These are phyloP conservation scores for Exophiala alcalophila DNA, from an alignment of 2,329 filamentous ascomycete genomes.

Conservation along the genomic window DNA sequence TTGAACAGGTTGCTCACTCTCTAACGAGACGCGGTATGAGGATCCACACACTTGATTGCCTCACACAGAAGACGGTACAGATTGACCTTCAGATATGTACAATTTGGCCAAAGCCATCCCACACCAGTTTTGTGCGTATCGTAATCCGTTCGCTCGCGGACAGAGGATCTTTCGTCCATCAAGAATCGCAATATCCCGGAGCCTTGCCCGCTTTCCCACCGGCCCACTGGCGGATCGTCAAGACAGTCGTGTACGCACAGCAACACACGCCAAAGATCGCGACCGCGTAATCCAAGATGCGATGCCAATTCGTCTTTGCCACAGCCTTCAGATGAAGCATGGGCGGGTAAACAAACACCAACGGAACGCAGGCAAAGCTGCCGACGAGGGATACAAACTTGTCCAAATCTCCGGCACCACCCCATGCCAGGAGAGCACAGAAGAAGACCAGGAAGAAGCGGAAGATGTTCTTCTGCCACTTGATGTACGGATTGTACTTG, in stretches of 20 bases:
- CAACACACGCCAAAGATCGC: constrained; percentile 78
- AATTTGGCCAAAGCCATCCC: no score
- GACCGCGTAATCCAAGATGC: constrained; percentile 68
- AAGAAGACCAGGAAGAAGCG: constrained; percentile 87
- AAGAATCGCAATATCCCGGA: constrained; percentile 62
- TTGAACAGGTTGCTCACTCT: no score
- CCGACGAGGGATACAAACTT: constrained; percentile 96
- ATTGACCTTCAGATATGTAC: no score
- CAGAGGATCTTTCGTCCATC: neutral
- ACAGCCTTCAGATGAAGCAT: constrained; percentile 84
- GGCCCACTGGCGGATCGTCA: constrained; percentile 87
- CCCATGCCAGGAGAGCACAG: constrained; percentile 85
- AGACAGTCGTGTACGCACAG: constrained; percentile 85
- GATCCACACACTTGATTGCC: no score
- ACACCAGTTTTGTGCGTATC: no score
- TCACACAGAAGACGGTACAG: no score
- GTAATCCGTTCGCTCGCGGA: no score
- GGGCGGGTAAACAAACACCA: constrained; percentile 98
- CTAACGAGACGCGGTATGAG: no score
- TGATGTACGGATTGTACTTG: constrained; percentile 97
- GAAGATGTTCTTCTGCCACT: constrained; percentile 99
- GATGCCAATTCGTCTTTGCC: constrained; percentile 65
- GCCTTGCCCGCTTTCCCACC: constrained; percentile 52
- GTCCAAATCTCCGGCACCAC: constrained; percentile 86
- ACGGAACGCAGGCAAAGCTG: constrained; percentile 94